phyloP scores from a whole-genome alignment of 2,329 filamentous ascomycete species.

The Sporothrix brasiliensis region DNA sequence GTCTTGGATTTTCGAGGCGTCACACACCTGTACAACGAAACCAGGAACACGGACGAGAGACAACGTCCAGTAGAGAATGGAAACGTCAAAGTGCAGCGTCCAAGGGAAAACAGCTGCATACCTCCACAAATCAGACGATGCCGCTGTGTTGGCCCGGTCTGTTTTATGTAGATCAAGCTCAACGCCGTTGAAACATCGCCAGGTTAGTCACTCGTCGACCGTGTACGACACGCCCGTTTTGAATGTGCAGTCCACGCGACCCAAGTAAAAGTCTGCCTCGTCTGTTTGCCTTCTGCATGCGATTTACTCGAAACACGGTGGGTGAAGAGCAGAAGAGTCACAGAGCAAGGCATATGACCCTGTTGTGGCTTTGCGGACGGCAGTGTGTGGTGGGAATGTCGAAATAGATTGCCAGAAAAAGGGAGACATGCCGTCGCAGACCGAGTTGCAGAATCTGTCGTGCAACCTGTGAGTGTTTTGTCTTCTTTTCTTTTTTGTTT shows the following conservation, averaged over 20 bases:
- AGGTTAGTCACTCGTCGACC: not conserved
- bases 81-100: not conserved
- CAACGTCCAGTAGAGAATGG: not conserved
- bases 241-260: not conserved
- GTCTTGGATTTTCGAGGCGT: no score
- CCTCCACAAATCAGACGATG: slow-evolving; percentile 24
- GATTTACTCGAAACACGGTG: slow-evolving; percentile 25
- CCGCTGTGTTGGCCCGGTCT: not conserved
- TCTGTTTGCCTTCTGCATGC: not conserved
- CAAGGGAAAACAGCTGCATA: not conserved
- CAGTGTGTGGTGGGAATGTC: not conserved
- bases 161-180: slow-evolving; percentile 12
- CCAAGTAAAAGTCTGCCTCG: not conserved
- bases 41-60: not conserved
- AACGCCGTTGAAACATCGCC: not conserved
- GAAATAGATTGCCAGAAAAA: not conserved
- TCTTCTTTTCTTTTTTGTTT: no score
- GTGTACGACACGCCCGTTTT: not conserved
- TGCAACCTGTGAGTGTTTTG: not conserved
- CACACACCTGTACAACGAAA: not conserved
- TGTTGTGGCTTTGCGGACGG: not conserved
- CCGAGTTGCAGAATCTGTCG: slow-evolving; percentile 25
- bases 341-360: not conserved
- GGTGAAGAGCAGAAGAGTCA: not conserved
- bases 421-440: not conserved